Evolutionary conservation across 1,139 yeast species (phyloP), one percentile per base, ranked within the genome.

Genomic region (Diutina ranongensis): DNA sequence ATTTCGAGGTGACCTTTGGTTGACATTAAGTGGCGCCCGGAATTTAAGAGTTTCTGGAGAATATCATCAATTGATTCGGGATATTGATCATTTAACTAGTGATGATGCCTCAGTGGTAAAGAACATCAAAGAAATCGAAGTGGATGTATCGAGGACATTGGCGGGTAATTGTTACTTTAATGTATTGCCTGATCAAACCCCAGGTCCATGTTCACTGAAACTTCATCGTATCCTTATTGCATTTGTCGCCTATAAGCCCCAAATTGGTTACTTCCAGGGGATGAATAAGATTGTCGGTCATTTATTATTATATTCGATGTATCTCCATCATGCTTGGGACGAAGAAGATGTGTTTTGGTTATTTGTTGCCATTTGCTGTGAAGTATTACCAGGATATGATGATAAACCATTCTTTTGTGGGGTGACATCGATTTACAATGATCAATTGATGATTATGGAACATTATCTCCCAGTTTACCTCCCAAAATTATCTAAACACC

Each of bases 311-410:
- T 69, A 73, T 8, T 49, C 55, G 19, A 51, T 47, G 22, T 55
- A 52, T 12, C 51, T 51, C 4, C 63, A 71, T 3, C 40, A 35
- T 22, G 54, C 50, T 5, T 32, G 46, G 2, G 25, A 25, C 4
- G 82, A 76, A 46, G 81, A 74, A 50, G 80, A 76, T 48, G 71
- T 78, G 3, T 78, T 76, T 50, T 76, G 81, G 80, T 63, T 72
- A 3, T 70, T 77, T 48, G 72, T 73, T 38, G 71, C 73, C 4
- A 53, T 78, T 32, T 62, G 72, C 20, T 79, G 75, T 48, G 76
- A 74, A 47, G 64, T 76, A n/a, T 57, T 78, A 5, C 81, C 81
- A 0, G 52, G 57, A 19, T 73, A 72, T 46, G 45, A 44, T 18
- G 32, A 44, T 5, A 22, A 40, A 33, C 34, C 49, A 25, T 54